Base-by-base conservation (phyloP, 208 protist genomes). In the Hexamita inflata region DNA sequence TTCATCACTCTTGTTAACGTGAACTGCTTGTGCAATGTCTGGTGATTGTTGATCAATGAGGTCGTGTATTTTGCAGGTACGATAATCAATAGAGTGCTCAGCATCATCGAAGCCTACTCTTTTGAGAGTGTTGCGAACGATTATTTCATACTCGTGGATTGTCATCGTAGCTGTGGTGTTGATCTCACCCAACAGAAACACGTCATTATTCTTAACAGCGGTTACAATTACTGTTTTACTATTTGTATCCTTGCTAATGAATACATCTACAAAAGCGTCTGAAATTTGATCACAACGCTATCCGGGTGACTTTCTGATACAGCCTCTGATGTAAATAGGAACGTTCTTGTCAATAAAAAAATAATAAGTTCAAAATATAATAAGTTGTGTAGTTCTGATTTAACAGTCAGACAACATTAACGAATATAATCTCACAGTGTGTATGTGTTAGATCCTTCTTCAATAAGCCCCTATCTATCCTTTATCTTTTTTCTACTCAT, bases 131-230 rank as follows among this genome's bases (percentile, higher is more conserved):
- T 93, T 84, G 80, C 95, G 91, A 35, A 98, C 91, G 77, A 98
- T 84, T 73, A 88, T 86, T 83, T 95, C 89, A 86, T 96, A 98
- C 87, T 99, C 94, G 4, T 53, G 4, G 4, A 24, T 24, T 53
- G 45, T 53, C 53, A 99, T 66, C 9, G 87, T 74, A 2, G 94
- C 89, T 76, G 88, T 94, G 40, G 94, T 96, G 73, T 95, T 97
- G 84, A 99, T 98, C 86, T 99, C 96, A 79, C 96, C 96, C 77
- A 98, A 94, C 45, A 98, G 87, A 87, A 98, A 93, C 62, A 98
- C 86, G 89, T 97, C 93, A 80, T 94, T 94, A 58, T 91, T 97
- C 88, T 98, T 98, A 60, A 89, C 82, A 80, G 86, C 88, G 38
- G 94, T 97, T 86, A 98, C 94, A 87, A 94, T 97, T 42, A 95